Evolutionary conservation across 1,284 basidiomycete genomes (phyloP).

Genomic region (Entoloma clypeatum): DNA sequence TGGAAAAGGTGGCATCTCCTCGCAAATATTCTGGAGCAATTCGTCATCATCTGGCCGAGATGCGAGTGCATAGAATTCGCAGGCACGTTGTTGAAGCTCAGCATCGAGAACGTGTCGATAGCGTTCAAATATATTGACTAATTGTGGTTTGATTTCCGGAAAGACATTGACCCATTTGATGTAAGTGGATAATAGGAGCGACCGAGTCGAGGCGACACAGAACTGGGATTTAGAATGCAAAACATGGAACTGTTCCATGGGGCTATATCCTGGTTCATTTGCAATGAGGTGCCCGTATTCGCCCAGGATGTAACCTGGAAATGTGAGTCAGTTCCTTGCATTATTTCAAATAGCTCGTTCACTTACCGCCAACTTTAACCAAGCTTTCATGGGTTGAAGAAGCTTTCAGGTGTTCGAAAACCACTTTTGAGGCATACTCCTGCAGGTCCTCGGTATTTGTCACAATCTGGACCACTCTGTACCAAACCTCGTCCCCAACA

Average conservation of each 20-base stretch:
- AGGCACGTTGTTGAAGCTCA: conserved; percentile 96
- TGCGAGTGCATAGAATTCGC: conserved; percentile 90
- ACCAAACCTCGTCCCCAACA: conserved; percentile 99
- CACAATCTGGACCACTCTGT: conserved; percentile 96
- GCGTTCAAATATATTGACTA: conserved; percentile 94
- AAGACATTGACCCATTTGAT: conserved; percentile 99
- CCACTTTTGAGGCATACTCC: conserved; percentile 91
- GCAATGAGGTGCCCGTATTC: conserved; percentile 98
- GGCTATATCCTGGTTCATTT: conserved; percentile 90
- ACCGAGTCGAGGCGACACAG: conserved; percentile 89
- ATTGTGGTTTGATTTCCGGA: conserved; percentile 94
- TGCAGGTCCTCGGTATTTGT: conserved; percentile 98
- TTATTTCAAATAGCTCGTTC: background rate
- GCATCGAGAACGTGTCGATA: conserved; percentile 97
- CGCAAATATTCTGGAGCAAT: conserved; percentile 90
- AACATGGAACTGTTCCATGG: conserved; percentile 92
- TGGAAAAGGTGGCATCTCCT: conserved; percentile 99
- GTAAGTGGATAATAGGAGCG: conserved; percentile 93
- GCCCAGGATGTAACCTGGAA: conserved; percentile 87
- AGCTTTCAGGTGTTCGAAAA: conserved; percentile 86
- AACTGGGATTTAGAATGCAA: conserved; percentile 95
- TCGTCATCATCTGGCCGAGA: conserved; percentile 85
- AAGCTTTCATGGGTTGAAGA: conserved; percentile 95
- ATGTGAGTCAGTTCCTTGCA: conserved; percentile 12
- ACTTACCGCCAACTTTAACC: conserved; percentile 90